These are phyloP conservation scores for Nannizziopsis barbatae DNA, from an alignment of 2,329 filamentous ascomycete species.

Conservation along the genomic window DNA sequence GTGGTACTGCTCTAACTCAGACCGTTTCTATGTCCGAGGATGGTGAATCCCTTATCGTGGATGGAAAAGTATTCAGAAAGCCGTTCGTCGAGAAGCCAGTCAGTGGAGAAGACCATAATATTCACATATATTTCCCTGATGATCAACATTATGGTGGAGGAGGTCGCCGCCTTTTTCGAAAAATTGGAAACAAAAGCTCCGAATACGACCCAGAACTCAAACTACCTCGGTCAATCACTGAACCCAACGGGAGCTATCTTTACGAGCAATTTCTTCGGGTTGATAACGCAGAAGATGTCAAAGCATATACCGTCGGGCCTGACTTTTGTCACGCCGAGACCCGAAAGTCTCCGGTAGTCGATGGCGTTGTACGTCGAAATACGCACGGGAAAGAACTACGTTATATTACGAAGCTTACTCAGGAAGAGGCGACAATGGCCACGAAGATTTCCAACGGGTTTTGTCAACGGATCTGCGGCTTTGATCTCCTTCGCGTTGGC, in stretches of 20 bases:
- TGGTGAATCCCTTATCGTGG: slow-evolving; percentile 76
- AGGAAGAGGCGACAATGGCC: slow-evolving; percentile 75
- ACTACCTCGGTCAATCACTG: slow-evolving; percentile 68
- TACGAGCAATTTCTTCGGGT: slow-evolving; percentile 97
- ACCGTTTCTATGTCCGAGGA: slow-evolving; percentile 81
- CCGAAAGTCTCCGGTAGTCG: slow-evolving; percentile 90
- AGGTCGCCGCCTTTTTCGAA: slow-evolving; percentile 83
- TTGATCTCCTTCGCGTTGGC: slow-evolving; percentile 78
- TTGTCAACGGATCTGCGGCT: slow-evolving; percentile 89
- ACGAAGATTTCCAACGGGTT: slow-evolving; percentile 83
- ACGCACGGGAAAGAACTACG: slow-evolving; percentile 94
- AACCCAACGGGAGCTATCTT: slow-evolving; percentile 73
- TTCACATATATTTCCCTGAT: slow-evolving; percentile 91
- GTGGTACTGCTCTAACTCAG: slow-evolving; percentile 46
- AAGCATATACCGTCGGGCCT: slow-evolving; percentile 92
- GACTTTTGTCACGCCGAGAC: slow-evolving; percentile 94
- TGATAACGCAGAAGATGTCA: slow-evolving; percentile 95
- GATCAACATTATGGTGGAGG: slow-evolving; percentile 64
- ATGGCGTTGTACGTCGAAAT: slow-evolving; percentile 89
- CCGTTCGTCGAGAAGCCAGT: slow-evolving; percentile 97
- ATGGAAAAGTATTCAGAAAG: slow-evolving; percentile 70
- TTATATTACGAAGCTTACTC: slow-evolving; percentile 75
- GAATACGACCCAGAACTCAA: slow-evolving; percentile 73
- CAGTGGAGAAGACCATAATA: slow-evolving; percentile 98
- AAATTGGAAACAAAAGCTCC: slow-evolving; percentile 98